Conservation (phyloP, 495 filamentous ascomycete species). For the Barbatosphaeria neglecta region DNA sequence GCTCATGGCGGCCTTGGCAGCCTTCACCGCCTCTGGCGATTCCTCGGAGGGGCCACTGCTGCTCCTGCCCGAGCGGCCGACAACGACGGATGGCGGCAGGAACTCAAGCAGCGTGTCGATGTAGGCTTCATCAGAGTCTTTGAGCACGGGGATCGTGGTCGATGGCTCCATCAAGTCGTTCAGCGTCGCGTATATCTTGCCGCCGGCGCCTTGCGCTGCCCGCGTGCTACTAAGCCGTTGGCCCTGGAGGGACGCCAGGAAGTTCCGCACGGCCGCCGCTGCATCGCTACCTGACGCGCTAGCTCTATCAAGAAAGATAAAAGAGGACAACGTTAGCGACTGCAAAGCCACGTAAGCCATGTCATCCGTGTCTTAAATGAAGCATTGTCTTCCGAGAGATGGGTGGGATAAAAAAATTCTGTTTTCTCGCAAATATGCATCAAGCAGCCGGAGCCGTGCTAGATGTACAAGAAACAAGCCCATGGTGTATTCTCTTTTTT, state of each 20-base stretch:
- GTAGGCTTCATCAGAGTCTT: constrained; percentile 47
- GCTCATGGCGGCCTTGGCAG: constrained; percentile 63
- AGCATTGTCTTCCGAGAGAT: too few species aligned
- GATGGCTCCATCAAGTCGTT: constrained; percentile 71
- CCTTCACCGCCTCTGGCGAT: constrained; percentile 53
- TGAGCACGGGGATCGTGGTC: constrained; percentile 64
- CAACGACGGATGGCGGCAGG: constrained; percentile 55
- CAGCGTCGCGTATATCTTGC: constrained; percentile 69
- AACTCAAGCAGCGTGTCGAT: constrained; percentile 65
- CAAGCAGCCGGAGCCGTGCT: too few species aligned
- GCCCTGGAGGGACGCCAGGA: constrained; percentile 72
- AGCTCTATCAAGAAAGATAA: constrained; percentile 18
- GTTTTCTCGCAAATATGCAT: too few species aligned
- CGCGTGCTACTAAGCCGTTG: constrained; percentile 19
- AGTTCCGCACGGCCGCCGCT: constrained; percentile 67
- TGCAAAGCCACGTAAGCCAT: too few species aligned
- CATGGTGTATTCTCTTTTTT: too few species aligned
- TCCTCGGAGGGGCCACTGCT: constrained; percentile 34
- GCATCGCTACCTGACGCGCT: constrained; percentile 36
- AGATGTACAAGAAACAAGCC: too few species aligned
- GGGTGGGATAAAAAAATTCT: not conserved
- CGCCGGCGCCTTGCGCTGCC: constrained; percentile 36
- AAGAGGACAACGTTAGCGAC: constrained; percentile 18
- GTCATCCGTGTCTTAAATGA: too few species aligned
- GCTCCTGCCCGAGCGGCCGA: constrained; percentile 53